Base-by-base conservation (phyloP, 202 grass and related monocot species). In the Tripidium arundinaceum region DNA sequence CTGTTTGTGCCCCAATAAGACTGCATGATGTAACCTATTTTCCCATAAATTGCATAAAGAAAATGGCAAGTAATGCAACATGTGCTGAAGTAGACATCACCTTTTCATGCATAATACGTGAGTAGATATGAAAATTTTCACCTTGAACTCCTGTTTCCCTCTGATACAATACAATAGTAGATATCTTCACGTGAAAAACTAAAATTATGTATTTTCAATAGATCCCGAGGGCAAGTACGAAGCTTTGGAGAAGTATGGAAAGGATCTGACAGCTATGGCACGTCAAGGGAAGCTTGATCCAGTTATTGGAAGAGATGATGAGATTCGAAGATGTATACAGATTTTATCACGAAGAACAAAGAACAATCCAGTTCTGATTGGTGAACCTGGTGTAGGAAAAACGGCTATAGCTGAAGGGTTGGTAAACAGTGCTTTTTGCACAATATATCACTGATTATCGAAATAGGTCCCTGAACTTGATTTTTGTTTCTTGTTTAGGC, bases 341-440 rank as follows among this genome's bases (percentile, higher is more conserved):
- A 98, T 98, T 88, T 83, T 98, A 71, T 98, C 95, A 62, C 86
- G 95, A 40, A 95, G 95, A 85, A 98, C 90, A 75, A 98, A 98
- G 70, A 98, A 98, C 76, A 98, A 98, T 77, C 95, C 87, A 0
- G 95, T 98, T 83, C 80, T 98, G 81, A 98, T 98, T 75, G 95
- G 95, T 87, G 95, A 98, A 91, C 95, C 95, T 84, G 95, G 95
- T 78, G 95, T 98, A 65, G 95, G 95, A 10, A 98, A 98, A 89
- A 98, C 95, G 6, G 95, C 95, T 45, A 98, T 98, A 94, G 91
- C 95, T 76, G 95, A 98, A 94, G 92, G 95, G 95, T 98, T 77
- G 25, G 82, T 22, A 40, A 52, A 70, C 4, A 57, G 18, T 73
- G 34, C 15, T 54, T 54, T 88, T 38, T 74, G 2, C 43, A 47